Conservation (phyloP, 306 rosid genomes). For the Trifolium dubium region DNA sequence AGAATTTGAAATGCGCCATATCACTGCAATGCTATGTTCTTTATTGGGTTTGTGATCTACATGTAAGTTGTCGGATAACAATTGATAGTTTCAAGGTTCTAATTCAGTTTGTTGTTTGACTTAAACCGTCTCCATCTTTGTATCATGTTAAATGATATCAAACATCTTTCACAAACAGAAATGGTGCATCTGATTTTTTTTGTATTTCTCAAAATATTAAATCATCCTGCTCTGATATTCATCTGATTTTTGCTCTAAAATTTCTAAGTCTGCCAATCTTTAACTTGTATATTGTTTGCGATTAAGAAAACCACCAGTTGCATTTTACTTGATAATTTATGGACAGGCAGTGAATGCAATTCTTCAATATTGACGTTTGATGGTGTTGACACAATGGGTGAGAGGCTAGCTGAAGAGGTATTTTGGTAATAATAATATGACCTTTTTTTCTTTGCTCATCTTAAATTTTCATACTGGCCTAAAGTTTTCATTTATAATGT, state of each 20-base stretch:
- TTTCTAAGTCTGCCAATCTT: neutral
- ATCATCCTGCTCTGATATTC: constrained; percentile 21
- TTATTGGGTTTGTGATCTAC: constrained; percentile 16
- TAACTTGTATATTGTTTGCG: neutral
- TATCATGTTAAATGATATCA: neutral
- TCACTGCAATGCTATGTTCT: neutral
- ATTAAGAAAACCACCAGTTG: constrained; percentile 24
- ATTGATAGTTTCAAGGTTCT: constrained; percentile 3
- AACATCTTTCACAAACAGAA: neutral
- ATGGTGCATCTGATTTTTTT: neutral
- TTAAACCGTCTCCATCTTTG: constrained; percentile 3
- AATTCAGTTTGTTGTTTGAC: neutral
- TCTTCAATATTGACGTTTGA: constrained; percentile 81
- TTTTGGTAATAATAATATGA: constrained; percentile 51
- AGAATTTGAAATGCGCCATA: constrained; percentile 2
- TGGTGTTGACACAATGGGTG: constrained; percentile 93
- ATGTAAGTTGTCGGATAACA: constrained; percentile 26
- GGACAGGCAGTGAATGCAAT: constrained; percentile 93
- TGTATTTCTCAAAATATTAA: neutral
- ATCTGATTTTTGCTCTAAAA: neutral
- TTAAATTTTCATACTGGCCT: constrained; percentile 7
- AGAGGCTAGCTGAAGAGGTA: constrained; percentile 95
- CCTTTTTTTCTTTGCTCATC: constrained; percentile 14
- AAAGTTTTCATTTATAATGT: constrained; percentile 13
- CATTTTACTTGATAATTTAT: constrained; percentile 41